Conservation (phyloP, 2,329 filamentous ascomycete genomes). For the Phoma herbarum region DNA sequence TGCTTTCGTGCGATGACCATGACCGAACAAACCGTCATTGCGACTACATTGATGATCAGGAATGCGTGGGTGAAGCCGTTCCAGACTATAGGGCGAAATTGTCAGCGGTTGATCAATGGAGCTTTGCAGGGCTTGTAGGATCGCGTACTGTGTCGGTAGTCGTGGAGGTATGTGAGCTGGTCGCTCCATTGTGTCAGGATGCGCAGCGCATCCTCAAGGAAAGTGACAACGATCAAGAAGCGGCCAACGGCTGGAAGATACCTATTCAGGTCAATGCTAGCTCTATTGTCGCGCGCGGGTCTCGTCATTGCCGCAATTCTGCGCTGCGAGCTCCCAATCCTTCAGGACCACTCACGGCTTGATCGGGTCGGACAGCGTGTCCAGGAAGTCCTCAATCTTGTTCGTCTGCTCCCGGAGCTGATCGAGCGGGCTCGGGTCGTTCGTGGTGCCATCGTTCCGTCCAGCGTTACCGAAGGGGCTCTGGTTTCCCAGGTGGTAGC, state of each 20-base stretch:
- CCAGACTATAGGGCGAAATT: conserved; percentile 70
- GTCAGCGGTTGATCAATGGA: conserved; percentile 30
- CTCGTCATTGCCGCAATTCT: conserved; percentile 5
- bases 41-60: conserved; percentile 86
- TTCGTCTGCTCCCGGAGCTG: conserved; percentile 92
- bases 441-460: conserved; percentile 64
- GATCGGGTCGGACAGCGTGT: conserved; percentile 85
- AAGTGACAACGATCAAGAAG: conserved; percentile 97
- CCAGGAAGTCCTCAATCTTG: conserved; percentile 96
- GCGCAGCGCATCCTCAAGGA: conserved; percentile 93
- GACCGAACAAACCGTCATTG: conserved; percentile 82
- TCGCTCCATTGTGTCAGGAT: conserved; percentile 98
- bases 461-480: conserved; percentile 73
- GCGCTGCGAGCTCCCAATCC: conserved; percentile 8
- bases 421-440: conserved; percentile 81
- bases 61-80: conserved; percentile 90
- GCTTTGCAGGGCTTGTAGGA: not conserved
- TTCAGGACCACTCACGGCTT: conserved; percentile 78
- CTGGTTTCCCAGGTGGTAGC: conserved; percentile 82
- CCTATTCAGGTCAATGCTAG: conserved; percentile 59
- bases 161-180: conserved; percentile 89
- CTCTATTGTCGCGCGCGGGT: conserved; percentile 17
- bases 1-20: conserved; percentile 92
- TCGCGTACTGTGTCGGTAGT: conserved; percentile 85
- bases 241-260: conserved; percentile 95